Evolutionary conservation across 2,329 filamentous ascomycete genomes (phyloP), one percentile per base, ranked within the genome.

Genomic region (Fusarium nanum): DNA sequence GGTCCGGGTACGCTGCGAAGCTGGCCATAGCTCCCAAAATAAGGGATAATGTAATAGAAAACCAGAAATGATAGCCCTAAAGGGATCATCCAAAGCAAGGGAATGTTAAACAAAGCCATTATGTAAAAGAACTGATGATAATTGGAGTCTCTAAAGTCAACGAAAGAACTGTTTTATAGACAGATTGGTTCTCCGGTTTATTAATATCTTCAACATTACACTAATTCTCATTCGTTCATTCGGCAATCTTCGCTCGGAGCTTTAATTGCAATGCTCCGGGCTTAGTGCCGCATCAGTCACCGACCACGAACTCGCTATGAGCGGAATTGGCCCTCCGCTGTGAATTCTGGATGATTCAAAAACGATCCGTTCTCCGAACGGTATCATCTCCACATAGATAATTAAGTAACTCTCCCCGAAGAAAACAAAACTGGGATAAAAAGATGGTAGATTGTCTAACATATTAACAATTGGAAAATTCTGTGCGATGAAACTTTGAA

Each of bases 11-110:
- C 16, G 1, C 16, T 8, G 7, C 58, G 34, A 1, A 60, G 25
- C n/a, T 60, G 52, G 3, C 34, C 13, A 25, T 60, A 48, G 12
- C 22, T 56, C 18, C 28, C 56, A 7, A 57, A 57, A 13, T 56
- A 60, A 8, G 57, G 57, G 11, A 60, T n/a, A 1, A 42, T 25
- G 6, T 60, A 56, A 32, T 53, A 53, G 4, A 41, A 7, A 18
- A 53, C 7, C 8, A 53, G 6, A 14, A n/a, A 28, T n/a, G 13
- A 6, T 22, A 53, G 5, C 8, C 49, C 49, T 18, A 53, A 28
- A 5, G 34, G 49, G 11, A 22, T n/a, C 2, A 41, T 2, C 49
- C 49, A 53, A n/a, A 40, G 11, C 7, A 27, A 22, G n/a, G 34
- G 49, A 9, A 52, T 28, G 12, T 22, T 27, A 3, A 40, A 37